Evolutionary conservation across 164 flowering plant genomes (phyloP).

Genomic region (Umbilicus rupestris): DNA sequence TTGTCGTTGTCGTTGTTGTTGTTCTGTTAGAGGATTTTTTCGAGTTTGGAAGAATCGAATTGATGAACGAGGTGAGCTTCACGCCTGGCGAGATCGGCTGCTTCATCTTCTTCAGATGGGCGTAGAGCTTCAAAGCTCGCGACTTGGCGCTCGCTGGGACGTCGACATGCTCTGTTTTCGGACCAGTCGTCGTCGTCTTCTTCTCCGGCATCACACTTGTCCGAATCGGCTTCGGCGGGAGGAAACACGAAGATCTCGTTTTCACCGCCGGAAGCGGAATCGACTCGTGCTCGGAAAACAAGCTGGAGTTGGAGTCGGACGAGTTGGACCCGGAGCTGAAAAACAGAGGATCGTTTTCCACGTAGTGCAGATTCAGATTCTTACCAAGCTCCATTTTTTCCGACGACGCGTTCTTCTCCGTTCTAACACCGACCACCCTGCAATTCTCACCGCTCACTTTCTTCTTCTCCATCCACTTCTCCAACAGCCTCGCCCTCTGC

Average conservation of each 20-base stretch:
- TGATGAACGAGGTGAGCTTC: constrained; percentile 36
- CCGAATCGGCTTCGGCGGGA: constrained; percentile 9
- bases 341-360: constrained; percentile 1
- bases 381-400: background rate
- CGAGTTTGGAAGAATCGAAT: constrained; percentile 32
- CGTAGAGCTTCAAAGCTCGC: constrained; percentile 39
- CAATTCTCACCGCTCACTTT: background rate
- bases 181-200: background rate
- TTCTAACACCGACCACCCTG: background rate
- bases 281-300: constrained; percentile 5
- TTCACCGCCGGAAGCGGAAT: background rate
- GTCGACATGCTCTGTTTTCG: constrained; percentile 3
- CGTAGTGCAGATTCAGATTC: background rate
- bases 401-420: background rate
- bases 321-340: constrained; percentile 4
- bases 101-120: constrained; percentile 41
- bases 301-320: constrained; percentile 3
- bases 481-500: background rate
- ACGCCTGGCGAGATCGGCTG: constrained; percentile 54
- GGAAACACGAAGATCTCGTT: constrained; percentile 4
- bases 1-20: constrained; percentile 1
- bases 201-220: background rate
- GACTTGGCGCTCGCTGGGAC: constrained; percentile 25
- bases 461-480: background rate
- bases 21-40: constrained; percentile 25